Percentiles rank a stretch among this genome's conserved stretches.
Evolutionary conservation across 2,329 filamentous ascomycete species (phyloP).

Genomic region (Xylariales sp.): DNA sequence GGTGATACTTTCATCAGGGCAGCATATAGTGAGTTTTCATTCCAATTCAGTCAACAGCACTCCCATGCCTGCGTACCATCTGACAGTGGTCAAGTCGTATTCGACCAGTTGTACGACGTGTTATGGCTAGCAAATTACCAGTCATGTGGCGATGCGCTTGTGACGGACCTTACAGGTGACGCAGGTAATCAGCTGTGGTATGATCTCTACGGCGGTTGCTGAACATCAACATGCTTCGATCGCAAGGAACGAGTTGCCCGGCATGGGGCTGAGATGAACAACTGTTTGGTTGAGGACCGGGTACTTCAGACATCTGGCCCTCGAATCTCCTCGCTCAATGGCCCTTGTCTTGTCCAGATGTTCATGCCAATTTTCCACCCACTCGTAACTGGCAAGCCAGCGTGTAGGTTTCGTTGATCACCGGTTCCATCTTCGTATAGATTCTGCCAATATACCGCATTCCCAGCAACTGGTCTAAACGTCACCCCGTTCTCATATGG

Average conservation of each 20-base stretch:
- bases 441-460: constrained; percentile 46
- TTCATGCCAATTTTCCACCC: constrained; percentile 49
- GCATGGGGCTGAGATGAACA: too few relatives aligned
- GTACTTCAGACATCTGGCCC: too few relatives aligned
- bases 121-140: constrained; percentile 34
- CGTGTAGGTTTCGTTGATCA: constrained; percentile 40
- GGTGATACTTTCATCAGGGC: constrained; percentile 33
- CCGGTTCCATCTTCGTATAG: constrained; percentile 33
- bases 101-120: constrained; percentile 32
- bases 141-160: constrained; percentile 30
- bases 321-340: constrained; percentile 29
- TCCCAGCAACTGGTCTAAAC: constrained; percentile 41
- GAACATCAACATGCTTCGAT: too few relatives aligned
- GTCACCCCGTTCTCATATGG: constrained; percentile 42
- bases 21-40: constrained; percentile 28
- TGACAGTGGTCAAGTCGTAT: constrained; percentile 27
- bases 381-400: constrained; percentile 39
- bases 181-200: constrained; percentile 24
- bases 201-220: constrained; percentile 28
- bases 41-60: background rate
- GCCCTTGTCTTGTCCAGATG: constrained; percentile 44
- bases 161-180: constrained; percentile 28
- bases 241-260: too few relatives aligned
- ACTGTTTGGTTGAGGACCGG: too few relatives aligned
- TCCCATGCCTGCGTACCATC: background rate